Evolutionary conservation across 176 grass and related monocot species (phyloP).

Genomic region (Oryza brachyantha): DNA sequence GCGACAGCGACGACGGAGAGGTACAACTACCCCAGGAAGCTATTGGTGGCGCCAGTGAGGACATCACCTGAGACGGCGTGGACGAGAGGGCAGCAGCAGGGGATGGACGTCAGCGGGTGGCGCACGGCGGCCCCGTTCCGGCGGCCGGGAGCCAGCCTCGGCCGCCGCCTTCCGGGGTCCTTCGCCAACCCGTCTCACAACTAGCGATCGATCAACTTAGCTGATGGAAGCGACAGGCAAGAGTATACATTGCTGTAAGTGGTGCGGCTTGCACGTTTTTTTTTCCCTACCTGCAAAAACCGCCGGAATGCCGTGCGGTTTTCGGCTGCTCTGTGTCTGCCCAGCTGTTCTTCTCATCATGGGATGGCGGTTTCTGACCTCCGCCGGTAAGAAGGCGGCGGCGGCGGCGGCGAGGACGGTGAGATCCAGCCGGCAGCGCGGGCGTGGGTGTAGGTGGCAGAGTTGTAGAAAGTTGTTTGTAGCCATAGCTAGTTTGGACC

Average conservation of each 20-base stretch:
- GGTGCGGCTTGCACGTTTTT: not conserved
- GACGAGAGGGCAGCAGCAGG: not conserved
- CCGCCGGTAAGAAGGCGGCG: not conserved
- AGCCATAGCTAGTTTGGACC: not conserved
- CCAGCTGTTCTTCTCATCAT: not conserved
- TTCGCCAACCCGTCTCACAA: conserved; percentile 36
- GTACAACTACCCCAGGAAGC: not conserved
- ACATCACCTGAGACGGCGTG: conserved; percentile 5
- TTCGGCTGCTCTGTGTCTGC: not conserved
- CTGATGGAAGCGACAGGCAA: not conserved
- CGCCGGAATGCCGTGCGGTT: not conserved
- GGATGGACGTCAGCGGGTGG: conserved; percentile 20
- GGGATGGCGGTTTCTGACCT: not conserved
- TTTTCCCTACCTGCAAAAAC: not conserved
- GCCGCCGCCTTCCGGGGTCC: conserved; percentile 22
- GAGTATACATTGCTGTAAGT: not conserved
- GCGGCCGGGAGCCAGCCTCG: conserved; percentile 1
- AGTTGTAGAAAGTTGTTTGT: conserved; percentile 6
- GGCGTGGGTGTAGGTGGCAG: not conserved
- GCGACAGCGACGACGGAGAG: not conserved
- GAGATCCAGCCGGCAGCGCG: not conserved
- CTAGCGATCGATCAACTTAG: not conserved
- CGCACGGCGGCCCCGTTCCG: not conserved
- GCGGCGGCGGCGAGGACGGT: not conserved
- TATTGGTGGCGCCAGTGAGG: not conserved